Conservation (phyloP, 179 eudicot genomes). For the Carnegiea gigantea region DNA sequence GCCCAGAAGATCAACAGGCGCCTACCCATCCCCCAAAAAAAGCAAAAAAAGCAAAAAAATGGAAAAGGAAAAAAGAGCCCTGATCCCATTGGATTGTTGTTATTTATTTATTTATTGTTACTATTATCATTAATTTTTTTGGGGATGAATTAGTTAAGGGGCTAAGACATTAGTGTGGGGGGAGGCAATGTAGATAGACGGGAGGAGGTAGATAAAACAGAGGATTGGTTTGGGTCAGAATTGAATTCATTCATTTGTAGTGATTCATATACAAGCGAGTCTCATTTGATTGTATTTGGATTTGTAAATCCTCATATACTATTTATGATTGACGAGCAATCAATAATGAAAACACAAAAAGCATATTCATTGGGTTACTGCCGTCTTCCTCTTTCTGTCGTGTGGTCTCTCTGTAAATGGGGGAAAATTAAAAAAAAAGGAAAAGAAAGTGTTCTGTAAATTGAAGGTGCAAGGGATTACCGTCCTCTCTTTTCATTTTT, state of each 20-base stretch:
- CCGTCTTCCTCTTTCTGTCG: background rate
- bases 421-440: background rate
- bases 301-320: slow-evolving; percentile 27
- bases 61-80: background rate
- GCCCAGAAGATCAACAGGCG: background rate
- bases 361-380: slow-evolving; percentile 10
- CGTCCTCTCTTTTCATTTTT: background rate
- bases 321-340: slow-evolving; percentile 31
- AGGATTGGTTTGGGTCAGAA: slow-evolving; percentile 9
- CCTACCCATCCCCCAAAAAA: background rate
- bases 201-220: slow-evolving; percentile 22
- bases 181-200: slow-evolving; percentile 32
- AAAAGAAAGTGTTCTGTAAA: too few relatives aligned
- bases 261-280: slow-evolving; percentile 28
- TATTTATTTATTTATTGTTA: slow-evolving; percentile 11
- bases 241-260: slow-evolving; percentile 39
- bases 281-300: slow-evolving; percentile 18
- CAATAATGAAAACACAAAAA: slow-evolving; percentile 17
- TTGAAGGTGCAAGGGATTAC: background rate
- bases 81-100: background rate
- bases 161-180: background rate
- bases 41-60: too few relatives aligned
- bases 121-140: background rate
- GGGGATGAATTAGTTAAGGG: background rate
- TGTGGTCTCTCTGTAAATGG: background rate